Conservation (phyloP, 2,329 filamentous ascomycete genomes). For the Emmonsia crescens region DNA sequence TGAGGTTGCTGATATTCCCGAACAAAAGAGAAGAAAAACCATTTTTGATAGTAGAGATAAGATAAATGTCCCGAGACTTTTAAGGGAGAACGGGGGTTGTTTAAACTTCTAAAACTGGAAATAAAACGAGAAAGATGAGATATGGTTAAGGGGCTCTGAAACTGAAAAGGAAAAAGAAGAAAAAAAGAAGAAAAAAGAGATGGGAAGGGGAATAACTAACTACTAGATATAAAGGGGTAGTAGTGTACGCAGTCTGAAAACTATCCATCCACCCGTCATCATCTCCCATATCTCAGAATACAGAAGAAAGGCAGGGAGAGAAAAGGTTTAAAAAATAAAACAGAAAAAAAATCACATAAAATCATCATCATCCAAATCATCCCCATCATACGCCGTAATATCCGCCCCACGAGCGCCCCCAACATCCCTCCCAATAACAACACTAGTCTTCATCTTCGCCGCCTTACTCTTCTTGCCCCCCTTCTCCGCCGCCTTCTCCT, state of each 20-base stretch:
- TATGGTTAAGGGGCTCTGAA: neutral
- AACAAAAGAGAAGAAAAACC: neutral
- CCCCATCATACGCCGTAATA: conserved; percentile 68
- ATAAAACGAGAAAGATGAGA: neutral
- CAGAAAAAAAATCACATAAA: conserved; percentile 33
- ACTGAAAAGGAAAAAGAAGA: neutral
- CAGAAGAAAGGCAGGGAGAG: neutral
- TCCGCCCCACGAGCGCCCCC: conserved; percentile 45
- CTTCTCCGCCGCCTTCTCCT: conserved; percentile 92
- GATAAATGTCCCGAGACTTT: neutral
- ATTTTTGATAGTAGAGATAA: neutral
- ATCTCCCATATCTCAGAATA: neutral
- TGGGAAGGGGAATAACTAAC: neutral
- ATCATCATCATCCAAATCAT: conserved; percentile 60
- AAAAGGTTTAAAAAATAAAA: too few relatives aligned
- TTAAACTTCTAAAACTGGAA: neutral
- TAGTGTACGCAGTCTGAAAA: neutral
- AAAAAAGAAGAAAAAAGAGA: neutral
- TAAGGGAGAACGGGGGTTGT: neutral
- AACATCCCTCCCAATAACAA: conserved; percentile 52
- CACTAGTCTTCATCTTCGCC: conserved; percentile 81
- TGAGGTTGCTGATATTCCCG: neutral
- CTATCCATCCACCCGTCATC: neutral
- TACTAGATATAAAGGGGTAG: neutral
- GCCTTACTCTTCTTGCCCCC: conserved; percentile 95